Conservation (phyloP, 2,329 filamentous ascomycete genomes). For the Colletotrichum plurivorum region DNA sequence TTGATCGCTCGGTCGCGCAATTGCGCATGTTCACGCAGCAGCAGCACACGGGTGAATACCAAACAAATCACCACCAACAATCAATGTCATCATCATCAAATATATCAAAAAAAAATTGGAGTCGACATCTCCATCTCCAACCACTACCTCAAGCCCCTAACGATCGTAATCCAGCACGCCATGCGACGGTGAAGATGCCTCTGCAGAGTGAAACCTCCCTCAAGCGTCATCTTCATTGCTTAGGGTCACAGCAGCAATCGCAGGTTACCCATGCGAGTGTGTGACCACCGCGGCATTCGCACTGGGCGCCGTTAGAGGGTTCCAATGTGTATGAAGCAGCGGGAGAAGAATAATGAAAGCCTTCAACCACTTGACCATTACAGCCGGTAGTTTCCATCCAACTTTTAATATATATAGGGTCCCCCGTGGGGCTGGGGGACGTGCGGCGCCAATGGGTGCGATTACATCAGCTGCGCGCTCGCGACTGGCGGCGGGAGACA, state of each 20-base stretch:
- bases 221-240: constrained; percentile 79
- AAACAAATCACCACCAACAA: background rate
- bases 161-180: constrained; percentile 78
- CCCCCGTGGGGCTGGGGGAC: background rate
- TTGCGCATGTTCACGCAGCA: too few relatives aligned
- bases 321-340: constrained; percentile 69
- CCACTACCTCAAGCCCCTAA: constrained; percentile 70
- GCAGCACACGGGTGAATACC: background rate
- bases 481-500: background rate
- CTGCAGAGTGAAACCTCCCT: constrained; percentile 82
- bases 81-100: background rate
- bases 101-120: constrained; percentile 54
- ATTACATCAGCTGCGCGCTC: background rate
- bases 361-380: constrained; percentile 75
- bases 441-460: fast-evolving
- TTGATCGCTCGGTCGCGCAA: too few relatives aligned
- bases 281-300: constrained; percentile 76
- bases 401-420: background rate
- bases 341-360: constrained; percentile 65
- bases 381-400: constrained; percentile 58
- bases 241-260: constrained; percentile 74
- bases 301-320: constrained; percentile 73
- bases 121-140: constrained; percentile 70
- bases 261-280: constrained; percentile 78
- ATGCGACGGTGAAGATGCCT: constrained; percentile 79